phyloP scores from a whole-genome alignment of 1,139 yeast genomes.

The Yamadazyma conglobata region DNA sequence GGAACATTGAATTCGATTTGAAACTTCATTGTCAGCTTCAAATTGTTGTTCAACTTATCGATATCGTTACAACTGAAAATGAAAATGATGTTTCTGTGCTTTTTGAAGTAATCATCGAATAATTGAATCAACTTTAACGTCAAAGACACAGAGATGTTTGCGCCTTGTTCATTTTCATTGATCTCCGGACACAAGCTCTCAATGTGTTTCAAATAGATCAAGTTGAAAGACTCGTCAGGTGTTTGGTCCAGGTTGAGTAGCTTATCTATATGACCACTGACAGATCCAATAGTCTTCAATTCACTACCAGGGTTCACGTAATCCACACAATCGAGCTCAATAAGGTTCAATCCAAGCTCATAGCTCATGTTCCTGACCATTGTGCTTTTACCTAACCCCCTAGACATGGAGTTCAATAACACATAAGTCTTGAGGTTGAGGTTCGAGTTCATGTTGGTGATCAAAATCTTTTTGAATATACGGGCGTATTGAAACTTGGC shows the following conservation, averaged over 20 bases:
- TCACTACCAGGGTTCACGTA: conserved; percentile 68
- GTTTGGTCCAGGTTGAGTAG: conserved; percentile 21
- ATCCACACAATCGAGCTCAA: conserved; percentile 68
- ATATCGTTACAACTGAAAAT: conserved; percentile 71
- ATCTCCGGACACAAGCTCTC: conserved; percentile 68
- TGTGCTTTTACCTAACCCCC: conserved; percentile 79
- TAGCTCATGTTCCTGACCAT: conserved; percentile 53
- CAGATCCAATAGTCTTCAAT: conserved; percentile 71
- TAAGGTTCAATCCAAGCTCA: conserved; percentile 63
- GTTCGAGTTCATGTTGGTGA: conserved; percentile 39
- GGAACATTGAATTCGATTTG: conserved; percentile 79
- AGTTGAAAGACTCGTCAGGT: conserved; percentile 24
- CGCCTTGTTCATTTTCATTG: conserved; percentile 62
- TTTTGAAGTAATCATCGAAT: conserved; percentile 51
- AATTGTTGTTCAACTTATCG: conserved; percentile 63
- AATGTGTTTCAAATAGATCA: conserved; percentile 66
- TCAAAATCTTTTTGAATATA: conserved; percentile 49
- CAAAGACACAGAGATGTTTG: conserved; percentile 50
- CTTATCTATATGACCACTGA: conserved; percentile 74
- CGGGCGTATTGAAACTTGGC: conserved; percentile 47
- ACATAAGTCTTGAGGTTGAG: conserved; percentile 57
- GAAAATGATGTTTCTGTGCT: conserved; percentile 43
- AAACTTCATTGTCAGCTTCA: conserved; percentile 71
- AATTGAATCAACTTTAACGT: conserved; percentile 58
- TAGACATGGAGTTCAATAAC: conserved; percentile 61